These are phyloP conservation scores for Paramecium tetraurelia DNA, from an alignment of 73 alveolate genomes.

Conservation along the genomic window DNA sequence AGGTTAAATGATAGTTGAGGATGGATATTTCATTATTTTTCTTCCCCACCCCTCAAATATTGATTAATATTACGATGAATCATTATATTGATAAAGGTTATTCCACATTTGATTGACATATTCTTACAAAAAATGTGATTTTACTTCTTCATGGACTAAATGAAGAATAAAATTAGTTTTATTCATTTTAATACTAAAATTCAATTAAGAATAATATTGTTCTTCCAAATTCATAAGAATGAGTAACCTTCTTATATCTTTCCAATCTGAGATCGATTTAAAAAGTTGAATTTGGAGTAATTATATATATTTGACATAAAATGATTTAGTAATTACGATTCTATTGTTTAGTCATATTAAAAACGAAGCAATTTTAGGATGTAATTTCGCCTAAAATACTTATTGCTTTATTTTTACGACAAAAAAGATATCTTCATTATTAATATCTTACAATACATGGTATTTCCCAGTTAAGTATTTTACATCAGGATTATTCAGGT, in stretches of 20 bases:
- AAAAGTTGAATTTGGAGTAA: background rate
- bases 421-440: background rate
- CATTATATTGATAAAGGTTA: background rate
- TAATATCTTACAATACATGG: background rate
- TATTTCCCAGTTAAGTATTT: background rate
- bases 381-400: background rate
- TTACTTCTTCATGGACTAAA: background rate
- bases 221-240: background rate
- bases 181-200: background rate
- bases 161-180: background rate
- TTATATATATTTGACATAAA: background rate
- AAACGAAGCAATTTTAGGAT: background rate
- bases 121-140: background rate
- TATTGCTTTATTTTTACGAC: background rate
- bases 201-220: background rate
- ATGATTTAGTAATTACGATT: background rate
- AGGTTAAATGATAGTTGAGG: no score
- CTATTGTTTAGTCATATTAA: no score
- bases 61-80: background rate
- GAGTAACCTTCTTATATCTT: background rate
- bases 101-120: background rate
- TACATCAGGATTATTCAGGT: background rate
- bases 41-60: background rate
- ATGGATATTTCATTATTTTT: no score
- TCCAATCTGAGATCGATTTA: background rate